Evolutionary conservation across 306 rosid genomes (phyloP).

Genomic region (Medicago lupulina): DNA sequence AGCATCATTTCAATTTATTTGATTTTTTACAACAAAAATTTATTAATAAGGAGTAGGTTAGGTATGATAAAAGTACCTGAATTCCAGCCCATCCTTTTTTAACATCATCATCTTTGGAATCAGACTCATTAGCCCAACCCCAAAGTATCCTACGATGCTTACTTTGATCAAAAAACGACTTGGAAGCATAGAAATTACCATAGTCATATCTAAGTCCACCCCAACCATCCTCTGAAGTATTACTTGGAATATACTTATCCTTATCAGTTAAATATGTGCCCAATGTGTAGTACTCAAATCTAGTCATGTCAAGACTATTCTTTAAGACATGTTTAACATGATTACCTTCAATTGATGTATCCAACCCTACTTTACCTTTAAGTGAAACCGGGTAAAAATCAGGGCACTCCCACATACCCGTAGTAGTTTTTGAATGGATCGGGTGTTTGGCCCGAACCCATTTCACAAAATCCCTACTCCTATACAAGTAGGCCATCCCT

Average conservation of each 20-base stretch:
- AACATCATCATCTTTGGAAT: conserved; percentile 39
- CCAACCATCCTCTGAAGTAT: conserved; percentile 68
- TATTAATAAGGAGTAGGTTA: neutral
- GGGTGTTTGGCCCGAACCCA: conserved; percentile 81
- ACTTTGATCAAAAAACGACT: conserved; percentile 70
- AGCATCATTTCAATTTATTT: too few species aligned
- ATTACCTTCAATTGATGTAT: conserved; percentile 45
- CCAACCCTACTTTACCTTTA: conserved; percentile 52
- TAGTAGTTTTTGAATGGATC: conserved; percentile 49
- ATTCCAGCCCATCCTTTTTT: conserved; percentile 92
- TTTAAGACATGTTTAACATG: conserved; percentile 66
- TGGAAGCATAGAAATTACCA: conserved; percentile 92
- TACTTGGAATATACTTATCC: conserved; percentile 68
- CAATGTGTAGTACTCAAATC: conserved; percentile 78
- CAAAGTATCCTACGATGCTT: conserved; percentile 69
- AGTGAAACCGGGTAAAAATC: conserved; percentile 74
- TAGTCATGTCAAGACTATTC: conserved; percentile 70
- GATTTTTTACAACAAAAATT: too few species aligned
- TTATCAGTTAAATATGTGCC: conserved; percentile 50
- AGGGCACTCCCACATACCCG: conserved; percentile 97
- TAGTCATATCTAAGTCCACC: conserved; percentile 82
- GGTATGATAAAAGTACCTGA: conserved; percentile 49
- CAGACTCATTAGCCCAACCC: conserved; percentile 99
- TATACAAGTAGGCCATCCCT: conserved; percentile 70
- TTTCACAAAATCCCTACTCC: conserved; percentile 57